These are phyloP conservation scores for Elsinoe ampelina DNA, from an alignment of 2,329 filamentous ascomycete species.

Conservation along the genomic window DNA sequence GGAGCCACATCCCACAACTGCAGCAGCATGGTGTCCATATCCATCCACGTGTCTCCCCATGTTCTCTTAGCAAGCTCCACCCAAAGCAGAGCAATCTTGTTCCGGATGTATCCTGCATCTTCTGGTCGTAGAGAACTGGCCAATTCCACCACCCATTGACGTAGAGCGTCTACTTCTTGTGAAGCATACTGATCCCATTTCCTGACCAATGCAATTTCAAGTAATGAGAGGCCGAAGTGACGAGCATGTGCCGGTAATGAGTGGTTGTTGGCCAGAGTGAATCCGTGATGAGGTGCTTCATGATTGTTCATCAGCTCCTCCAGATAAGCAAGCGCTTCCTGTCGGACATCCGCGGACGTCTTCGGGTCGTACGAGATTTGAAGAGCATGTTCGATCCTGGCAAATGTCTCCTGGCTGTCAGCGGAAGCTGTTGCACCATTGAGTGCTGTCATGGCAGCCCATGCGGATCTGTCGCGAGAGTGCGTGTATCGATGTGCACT, in stretches of 20 bases:
- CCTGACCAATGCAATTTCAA: conserved; percentile 84
- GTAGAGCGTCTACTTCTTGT: conserved; percentile 59
- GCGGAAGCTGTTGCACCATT: not conserved
- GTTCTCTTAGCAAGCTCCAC: conserved; percentile 86
- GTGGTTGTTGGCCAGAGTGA: conserved; percentile 66
- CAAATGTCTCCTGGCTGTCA: conserved; percentile 33
- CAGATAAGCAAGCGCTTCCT: conserved; percentile 75
- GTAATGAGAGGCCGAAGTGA: conserved; percentile 84
- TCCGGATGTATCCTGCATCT: conserved; percentile 76
- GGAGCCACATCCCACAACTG: conserved; percentile 57
- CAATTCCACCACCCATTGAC: conserved; percentile 69
- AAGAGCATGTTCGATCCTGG: conserved; percentile 72
- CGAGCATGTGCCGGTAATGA: conserved; percentile 72
- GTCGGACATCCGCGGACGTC: conserved; percentile 70
- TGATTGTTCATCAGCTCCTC: conserved; percentile 72
- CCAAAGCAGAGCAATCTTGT: conserved; percentile 93
- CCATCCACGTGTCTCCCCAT: conserved; percentile 84
- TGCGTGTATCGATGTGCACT: not conserved
- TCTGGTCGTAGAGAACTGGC: conserved; percentile 59
- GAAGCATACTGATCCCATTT: conserved; percentile 65
- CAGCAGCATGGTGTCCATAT: conserved; percentile 81
- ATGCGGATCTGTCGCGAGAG: not conserved
- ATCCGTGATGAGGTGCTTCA: conserved; percentile 77
- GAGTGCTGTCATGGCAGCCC: conserved; percentile 2
- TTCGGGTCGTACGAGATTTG: conserved; percentile 76